A percentile compares a stretch with the other conserved stretches of the same genome.
phyloP scores from a whole-genome alignment of 2,329 filamentous ascomycete species.

The Colletotrichum echinochloae region DNA sequence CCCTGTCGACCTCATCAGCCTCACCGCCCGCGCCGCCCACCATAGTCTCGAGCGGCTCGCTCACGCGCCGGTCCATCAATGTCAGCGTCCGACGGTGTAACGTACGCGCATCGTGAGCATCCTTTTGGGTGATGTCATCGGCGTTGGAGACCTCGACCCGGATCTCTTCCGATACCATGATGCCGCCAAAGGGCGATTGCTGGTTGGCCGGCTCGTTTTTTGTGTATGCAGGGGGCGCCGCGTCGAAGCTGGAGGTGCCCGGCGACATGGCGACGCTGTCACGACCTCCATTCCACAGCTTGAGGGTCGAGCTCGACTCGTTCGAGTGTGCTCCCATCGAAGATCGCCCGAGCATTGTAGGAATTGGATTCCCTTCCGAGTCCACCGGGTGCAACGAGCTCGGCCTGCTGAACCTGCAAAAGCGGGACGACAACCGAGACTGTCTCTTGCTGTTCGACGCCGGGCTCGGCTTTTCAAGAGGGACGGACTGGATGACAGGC shows the following conservation, averaged over 20 bases:
- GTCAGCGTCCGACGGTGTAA: slow-evolving; percentile 30
- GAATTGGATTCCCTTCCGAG: slow-evolving; percentile 47
- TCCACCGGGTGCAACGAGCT: slow-evolving; percentile 44
- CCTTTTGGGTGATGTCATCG: slow-evolving; percentile 16
- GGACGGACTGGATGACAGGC: slow-evolving; percentile 55
- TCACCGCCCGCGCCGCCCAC: slow-evolving; percentile 35
- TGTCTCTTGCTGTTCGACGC: slow-evolving; percentile 36
- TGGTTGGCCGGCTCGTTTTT: slow-evolving; percentile 38
- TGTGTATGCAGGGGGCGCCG: slow-evolving; percentile 35
- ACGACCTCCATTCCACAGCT: slow-evolving; percentile 47
- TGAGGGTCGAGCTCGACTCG: slow-evolving; percentile 49
- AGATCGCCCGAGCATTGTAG: slow-evolving; percentile 43
- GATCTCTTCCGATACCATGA: slow-evolving; percentile 73
- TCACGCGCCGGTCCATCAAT: slow-evolving; percentile 17
- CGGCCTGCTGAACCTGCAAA: slow-evolving; percentile 25
- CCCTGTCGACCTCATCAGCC: background rate
- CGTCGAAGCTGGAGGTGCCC: slow-evolving; percentile 33
- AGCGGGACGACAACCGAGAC: slow-evolving; percentile 21
- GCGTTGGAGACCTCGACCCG: slow-evolving; percentile 61
- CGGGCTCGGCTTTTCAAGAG: slow-evolving; percentile 41
- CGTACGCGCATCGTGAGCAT: slow-evolving; percentile 43
- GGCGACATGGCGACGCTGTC: slow-evolving; percentile 38
- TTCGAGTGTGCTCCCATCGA: slow-evolving; percentile 45
- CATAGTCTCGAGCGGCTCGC: slow-evolving; percentile 12
- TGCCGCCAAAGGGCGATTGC: slow-evolving; percentile 60